Base-by-base conservation (phyloP, 148 eudicot species). In the Fagopyrum esculentum region DNA sequence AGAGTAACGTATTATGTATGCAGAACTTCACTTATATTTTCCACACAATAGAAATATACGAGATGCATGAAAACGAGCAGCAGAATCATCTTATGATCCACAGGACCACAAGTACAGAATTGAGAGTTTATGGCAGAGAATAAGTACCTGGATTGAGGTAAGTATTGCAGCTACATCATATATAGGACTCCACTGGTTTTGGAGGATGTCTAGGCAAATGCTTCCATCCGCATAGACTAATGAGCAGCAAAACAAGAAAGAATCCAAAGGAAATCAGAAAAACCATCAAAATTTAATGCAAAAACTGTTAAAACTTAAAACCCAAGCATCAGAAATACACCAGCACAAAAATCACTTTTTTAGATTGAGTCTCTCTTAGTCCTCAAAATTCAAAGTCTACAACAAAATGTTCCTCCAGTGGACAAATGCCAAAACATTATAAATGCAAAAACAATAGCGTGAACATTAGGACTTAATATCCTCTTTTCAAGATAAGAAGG, bases 151-250 rank as follows among this genome's bases (percentile, higher is more conserved):
- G 30, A 80, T 73, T 54, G 83, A 80, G 75, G 80, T 77, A 51
- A 80, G 83, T 73, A 80, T 80, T 55, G 83, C 83, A 51, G 83
- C 80, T 3, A 80, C 83, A 77, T 80, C 83, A 73, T 80, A 80
- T 22, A 90, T 90, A 35, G 95, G 95, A 74, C 95, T 90, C 95
- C 96, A 90, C 17, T 71, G 74, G 47, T 64, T 76, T 77, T 26
- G 83, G 73, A 80, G 75, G 44, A 80, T 80, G 72, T 80, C 83
- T 74, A 80, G 66, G 78, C 83, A 80, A 64, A 80, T 80, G 72
- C 83, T 80, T 59, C 83, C 79, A 77, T 80, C 80, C 16, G 83
- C 77, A 43, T 77, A 80, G 47, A 80, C 80, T 77, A 73, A 54
- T 10, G 45, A 35, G 44, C n/a, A 64, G 17, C 16, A 29, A 29